These are phyloP conservation scores for Colletotrichum endophyticum DNA, from an alignment of 2,329 filamentous ascomycete genomes.

Conservation along the genomic window DNA sequence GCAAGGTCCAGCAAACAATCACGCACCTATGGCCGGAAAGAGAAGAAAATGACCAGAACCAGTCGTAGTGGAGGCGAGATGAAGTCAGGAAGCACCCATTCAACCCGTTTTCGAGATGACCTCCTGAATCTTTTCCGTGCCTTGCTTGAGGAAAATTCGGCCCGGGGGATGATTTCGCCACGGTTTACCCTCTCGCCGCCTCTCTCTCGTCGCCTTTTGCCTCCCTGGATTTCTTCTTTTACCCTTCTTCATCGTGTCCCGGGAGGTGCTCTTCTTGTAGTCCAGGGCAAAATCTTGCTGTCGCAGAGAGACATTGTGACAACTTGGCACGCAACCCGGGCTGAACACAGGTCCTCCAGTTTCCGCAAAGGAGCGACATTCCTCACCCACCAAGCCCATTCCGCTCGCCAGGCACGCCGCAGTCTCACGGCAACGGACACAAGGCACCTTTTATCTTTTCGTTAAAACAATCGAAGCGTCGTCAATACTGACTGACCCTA, in stretches of 20 bases:
- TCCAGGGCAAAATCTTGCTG: neutral
- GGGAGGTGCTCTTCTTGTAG: neutral
- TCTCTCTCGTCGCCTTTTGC: neutral
- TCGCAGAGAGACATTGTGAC: neutral
- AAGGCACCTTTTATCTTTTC: neutral
- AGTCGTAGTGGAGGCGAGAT: neutral
- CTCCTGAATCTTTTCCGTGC: neutral
- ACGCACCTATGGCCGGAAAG: neutral
- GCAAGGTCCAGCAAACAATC: neutral
- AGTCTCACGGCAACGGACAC: constrained; percentile 16
- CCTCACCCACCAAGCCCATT: constrained; percentile 6
- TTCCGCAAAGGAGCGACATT: constrained; percentile 9
- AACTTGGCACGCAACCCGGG: neutral
- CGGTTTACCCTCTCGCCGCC: neutral
- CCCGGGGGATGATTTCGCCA: constrained; percentile 1
- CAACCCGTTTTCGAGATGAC: neutral
- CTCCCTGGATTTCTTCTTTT: neutral
- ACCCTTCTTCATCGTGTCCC: neutral
- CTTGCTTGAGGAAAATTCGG: neutral
- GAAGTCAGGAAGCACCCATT: neutral
- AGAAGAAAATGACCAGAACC: neutral
- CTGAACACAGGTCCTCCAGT: neutral
- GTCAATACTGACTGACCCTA: neutral
- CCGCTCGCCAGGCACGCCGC: constrained; percentile 1
- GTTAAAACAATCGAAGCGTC: neutral